Evolutionary conservation across 495 filamentous ascomycete genomes (phyloP), one percentile per base, ranked within the genome.

Genomic region (Neurospora tetrasperma): DNA sequence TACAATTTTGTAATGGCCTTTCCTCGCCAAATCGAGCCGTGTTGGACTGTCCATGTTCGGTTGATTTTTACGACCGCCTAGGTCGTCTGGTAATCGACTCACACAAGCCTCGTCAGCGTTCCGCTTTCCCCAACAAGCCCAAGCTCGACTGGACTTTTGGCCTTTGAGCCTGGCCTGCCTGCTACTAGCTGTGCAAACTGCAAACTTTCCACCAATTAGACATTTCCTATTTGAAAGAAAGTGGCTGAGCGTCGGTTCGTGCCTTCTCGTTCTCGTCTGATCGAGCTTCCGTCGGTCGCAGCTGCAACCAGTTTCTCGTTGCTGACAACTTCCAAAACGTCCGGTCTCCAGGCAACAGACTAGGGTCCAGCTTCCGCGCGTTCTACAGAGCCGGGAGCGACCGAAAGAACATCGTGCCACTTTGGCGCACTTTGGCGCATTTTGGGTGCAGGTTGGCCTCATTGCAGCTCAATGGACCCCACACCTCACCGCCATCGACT

Each of bases 191-290:
- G 35, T 38, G 5, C 35, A 38, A 6, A 66, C 27, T 2, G 54
- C 14, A 35, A 35, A 5, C 70, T 9, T 27, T 59, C 71, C 35
- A 35, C 78, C 78, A 80, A 80, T 78, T 72, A 76, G 8, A 9
- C 7, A 4, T 11, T 1, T 12, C 7, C 10, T 74, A 80, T 80
- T 80, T 74, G 40, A 42, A 80, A 80, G 68, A 71, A 71, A 31
- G 78, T 78, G 78, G 78, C 78, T 78, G 48, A 42, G 43, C 27
- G 23, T 59, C 3, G 20, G 35, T 23, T 14, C 68, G 77, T 74
- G 77, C 77, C 78, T 80, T 78, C 74, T 80, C 74, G 74, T 77
- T 79, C 74, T 79, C 76, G 77, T 75, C 78, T 77, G 78, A 79
- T 78, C 35, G 23, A 35, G 54, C 27, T 62, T 69, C 73, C 48